A percentile compares a stretch with the other conserved stretches of the same genome.
phyloP scores from a whole-genome alignment of 495 filamentous ascomycete genomes.

The Hypoxylon perforatum region DNA sequence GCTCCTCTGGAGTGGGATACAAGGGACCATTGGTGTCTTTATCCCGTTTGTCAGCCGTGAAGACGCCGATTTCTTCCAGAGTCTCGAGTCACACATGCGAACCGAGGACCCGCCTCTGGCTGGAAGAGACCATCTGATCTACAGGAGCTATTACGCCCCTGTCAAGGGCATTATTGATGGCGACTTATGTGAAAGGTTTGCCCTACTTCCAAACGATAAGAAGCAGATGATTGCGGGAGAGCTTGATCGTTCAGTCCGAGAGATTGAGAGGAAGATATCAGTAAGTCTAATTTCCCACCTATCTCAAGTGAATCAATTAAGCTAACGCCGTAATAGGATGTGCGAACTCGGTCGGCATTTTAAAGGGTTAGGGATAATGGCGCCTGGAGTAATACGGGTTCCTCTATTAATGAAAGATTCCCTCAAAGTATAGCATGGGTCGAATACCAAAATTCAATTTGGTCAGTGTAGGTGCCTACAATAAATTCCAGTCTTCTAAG shows the following conservation, averaged over 20 bases:
- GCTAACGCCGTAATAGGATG: slow-evolving; percentile 67
- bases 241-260: slow-evolving; percentile 86
- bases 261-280: slow-evolving; percentile 95
- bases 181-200: slow-evolving; percentile 95
- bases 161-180: slow-evolving; percentile 98
- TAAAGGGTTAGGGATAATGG: slow-evolving; percentile 50
- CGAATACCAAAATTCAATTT: slow-evolving; percentile 2
- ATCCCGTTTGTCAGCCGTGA: slow-evolving; percentile 90
- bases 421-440: slow-evolving; percentile 1
- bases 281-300: slow-evolving; percentile 61
- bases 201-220: slow-evolving; percentile 81
- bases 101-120: slow-evolving; percentile 86
- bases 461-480: slow-evolving; percentile 27
- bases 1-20: slow-evolving; percentile 91
- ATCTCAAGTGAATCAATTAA: slow-evolving; percentile 29
- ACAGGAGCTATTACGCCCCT: slow-evolving; percentile 94
- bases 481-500: background rate
- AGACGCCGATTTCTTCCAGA: slow-evolving; percentile 97
- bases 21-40: slow-evolving; percentile 91
- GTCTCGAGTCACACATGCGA: slow-evolving; percentile 85
- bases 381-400: slow-evolving; percentile 17
- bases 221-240: slow-evolving; percentile 95
- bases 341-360: slow-evolving; percentile 88
- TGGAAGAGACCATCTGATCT: slow-evolving; percentile 94
- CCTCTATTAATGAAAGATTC: slow-evolving; percentile 24